Conservation (phyloP, 2,329 filamentous ascomycete species). For the Botrytis elliptica region DNA sequence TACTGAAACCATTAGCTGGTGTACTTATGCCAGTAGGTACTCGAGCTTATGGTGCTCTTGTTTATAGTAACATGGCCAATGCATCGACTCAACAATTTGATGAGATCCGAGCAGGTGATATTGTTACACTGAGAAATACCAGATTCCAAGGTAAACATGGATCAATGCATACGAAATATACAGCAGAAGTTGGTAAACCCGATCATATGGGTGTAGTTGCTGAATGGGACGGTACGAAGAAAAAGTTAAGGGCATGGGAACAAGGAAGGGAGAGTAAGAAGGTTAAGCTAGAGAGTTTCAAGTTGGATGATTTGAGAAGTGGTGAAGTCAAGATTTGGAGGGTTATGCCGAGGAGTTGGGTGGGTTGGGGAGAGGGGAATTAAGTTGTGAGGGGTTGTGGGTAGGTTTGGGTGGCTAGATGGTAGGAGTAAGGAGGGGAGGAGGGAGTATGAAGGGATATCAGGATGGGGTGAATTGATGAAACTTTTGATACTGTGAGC, state of each 20-base stretch:
- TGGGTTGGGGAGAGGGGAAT: slow-evolving; percentile 65
- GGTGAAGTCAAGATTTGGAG: slow-evolving; percentile 98
- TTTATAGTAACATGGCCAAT: slow-evolving; percentile 94
- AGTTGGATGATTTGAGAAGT: slow-evolving; percentile 84
- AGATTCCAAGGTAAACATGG: slow-evolving; percentile 95
- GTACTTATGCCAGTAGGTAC: slow-evolving; percentile 83
- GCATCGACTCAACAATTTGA: slow-evolving; percentile 87
- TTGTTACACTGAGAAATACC: slow-evolving; percentile 88
- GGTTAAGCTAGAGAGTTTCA: slow-evolving; percentile 90
- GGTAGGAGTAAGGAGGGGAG: neutral
- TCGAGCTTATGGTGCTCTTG: slow-evolving; percentile 83
- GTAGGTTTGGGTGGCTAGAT: neutral
- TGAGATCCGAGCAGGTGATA: slow-evolving; percentile 89
- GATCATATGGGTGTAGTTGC: slow-evolving; percentile 87
- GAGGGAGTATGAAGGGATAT: neutral
- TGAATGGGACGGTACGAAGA: slow-evolving; percentile 98
- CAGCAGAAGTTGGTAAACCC: slow-evolving; percentile 78
- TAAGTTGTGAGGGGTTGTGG: neutral
- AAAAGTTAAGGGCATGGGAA: slow-evolving; percentile 94
- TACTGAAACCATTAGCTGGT: slow-evolving; percentile 70
- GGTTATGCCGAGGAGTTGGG: slow-evolving; percentile 87
- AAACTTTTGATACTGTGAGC: neutral
- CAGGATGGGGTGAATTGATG: slow-evolving; percentile 9
- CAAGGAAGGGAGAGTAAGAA: slow-evolving; percentile 93
- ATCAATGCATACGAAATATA: slow-evolving; percentile 93